Percentiles rank a stretch among this genome's conserved stretches.
Conservation (phyloP, 176 grass and related monocot species). For the Otatea glauca region DNA sequence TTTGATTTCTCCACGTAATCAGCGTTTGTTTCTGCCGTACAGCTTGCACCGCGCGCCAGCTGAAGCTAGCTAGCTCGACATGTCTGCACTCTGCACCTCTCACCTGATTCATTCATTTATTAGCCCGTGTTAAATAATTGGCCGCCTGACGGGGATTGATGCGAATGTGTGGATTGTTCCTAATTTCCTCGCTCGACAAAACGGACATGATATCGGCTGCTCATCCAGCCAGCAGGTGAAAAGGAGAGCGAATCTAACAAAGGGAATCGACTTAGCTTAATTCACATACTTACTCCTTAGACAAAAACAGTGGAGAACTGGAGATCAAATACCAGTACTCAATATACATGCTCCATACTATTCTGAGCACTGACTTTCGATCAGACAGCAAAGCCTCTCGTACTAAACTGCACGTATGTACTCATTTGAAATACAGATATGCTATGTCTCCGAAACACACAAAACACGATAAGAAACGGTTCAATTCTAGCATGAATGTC, state of each 20-base stretch:
- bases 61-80: background rate
- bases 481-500: no score
- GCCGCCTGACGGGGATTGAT: background rate
- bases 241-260: conserved; percentile 14
- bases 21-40: background rate
- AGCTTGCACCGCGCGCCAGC: background rate
- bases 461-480: background rate
- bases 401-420: no score
- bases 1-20: background rate
- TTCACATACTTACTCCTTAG: background rate
- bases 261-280: no score
- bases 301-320: background rate
- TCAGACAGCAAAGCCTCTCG: no score
- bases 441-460: background rate
- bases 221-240: background rate
- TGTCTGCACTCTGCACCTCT: background rate
- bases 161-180: conserved; percentile 1
- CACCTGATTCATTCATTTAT: conserved; percentile 1
- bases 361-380: no score
- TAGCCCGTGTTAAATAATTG: conserved; percentile 21
- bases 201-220: background rate
- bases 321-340: no score
- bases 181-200: conserved; percentile 6
- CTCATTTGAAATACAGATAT: no score
- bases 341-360: no score